Evolutionary conservation across 1,284 basidiomycete species (phyloP).

Genomic region (Cutaneotrichosporon arboriforme): DNA sequence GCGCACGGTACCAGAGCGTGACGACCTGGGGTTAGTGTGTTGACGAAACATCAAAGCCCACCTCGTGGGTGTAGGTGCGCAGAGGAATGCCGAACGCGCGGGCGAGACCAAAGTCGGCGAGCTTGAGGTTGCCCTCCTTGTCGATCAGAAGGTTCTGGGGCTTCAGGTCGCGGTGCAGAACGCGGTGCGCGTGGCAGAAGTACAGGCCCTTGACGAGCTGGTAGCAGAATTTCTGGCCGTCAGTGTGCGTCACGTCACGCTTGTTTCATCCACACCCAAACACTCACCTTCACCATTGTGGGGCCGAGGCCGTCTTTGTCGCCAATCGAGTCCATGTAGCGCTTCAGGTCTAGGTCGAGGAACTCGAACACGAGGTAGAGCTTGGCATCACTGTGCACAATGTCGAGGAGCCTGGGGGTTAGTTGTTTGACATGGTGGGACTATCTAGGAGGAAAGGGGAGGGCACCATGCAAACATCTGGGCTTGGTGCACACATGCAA

Average conservation of each 20-base stretch:
- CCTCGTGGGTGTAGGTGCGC: slow-evolving; percentile 94
- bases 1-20: slow-evolving; percentile 98
- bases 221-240: slow-evolving; percentile 53
- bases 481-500: too few relatives aligned
- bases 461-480: too few relatives aligned
- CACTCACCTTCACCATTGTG: slow-evolving; percentile 83
- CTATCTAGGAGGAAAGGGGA: too few relatives aligned
- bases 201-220: slow-evolving; percentile 96
- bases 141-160: slow-evolving; percentile 98
- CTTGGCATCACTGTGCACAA: slow-evolving; percentile 97
- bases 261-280: background rate
- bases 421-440: too few relatives aligned
- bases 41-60: slow-evolving; percentile 41
- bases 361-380: slow-evolving; percentile 98
- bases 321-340: slow-evolving; percentile 98
- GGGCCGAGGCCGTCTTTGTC: slow-evolving; percentile 92
- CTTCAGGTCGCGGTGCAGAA: slow-evolving; percentile 94
- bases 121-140: slow-evolving; percentile 90
- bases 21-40: slow-evolving; percentile 63
- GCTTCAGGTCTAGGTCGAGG: slow-evolving; percentile 97
- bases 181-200: slow-evolving; percentile 98
- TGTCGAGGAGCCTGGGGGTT: slow-evolving; percentile 83
- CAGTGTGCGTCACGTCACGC: background rate
- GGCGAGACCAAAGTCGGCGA: slow-evolving; percentile 91
- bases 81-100: slow-evolving; percentile 93